Conservation (phyloP, 371 early-diverging fungal species). For the Batkoa obscura region DNA sequence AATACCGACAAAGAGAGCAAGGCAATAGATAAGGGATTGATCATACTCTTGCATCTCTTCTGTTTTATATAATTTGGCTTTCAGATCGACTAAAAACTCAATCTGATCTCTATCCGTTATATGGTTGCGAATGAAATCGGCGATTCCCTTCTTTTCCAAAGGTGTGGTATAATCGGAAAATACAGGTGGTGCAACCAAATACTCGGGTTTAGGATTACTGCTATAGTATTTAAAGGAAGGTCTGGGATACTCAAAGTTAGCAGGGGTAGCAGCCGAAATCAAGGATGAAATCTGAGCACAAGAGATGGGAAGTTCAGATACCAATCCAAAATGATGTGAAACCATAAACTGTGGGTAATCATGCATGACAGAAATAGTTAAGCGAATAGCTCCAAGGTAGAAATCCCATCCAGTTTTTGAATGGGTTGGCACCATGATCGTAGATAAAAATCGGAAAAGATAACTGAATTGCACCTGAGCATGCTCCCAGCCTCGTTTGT, state of each 20-base stretch:
- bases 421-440: slow-evolving; percentile 52
- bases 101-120: slow-evolving; percentile 37
- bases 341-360: slow-evolving; percentile 96
- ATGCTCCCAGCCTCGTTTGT: slow-evolving; percentile 70
- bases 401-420: slow-evolving; percentile 59
- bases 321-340: slow-evolving; percentile 78
- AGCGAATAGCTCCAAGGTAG: slow-evolving; percentile 79
- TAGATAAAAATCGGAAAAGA: slow-evolving; percentile 68
- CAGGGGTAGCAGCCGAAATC: slow-evolving; percentile 87
- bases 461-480: slow-evolving; percentile 64
- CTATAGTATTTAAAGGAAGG: neutral
- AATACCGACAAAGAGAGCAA: neutral
- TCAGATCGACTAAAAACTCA: slow-evolving; percentile 36
- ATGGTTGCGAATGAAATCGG: slow-evolving; percentile 50
- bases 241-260: neutral
- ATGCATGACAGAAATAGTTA: slow-evolving; percentile 81
- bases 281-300: slow-evolving; percentile 92
- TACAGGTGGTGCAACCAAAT: neutral
- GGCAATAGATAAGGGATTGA: neutral
- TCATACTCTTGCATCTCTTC: neutral
- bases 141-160: slow-evolving; percentile 32
- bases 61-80: slow-evolving; percentile 15
- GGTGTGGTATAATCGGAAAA: slow-evolving; percentile 5
- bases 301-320: slow-evolving; percentile 77
- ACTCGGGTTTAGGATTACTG: neutral